phyloP scores from a whole-genome alignment of 306 rosid genomes.

The Cicer judaicum region DNA sequence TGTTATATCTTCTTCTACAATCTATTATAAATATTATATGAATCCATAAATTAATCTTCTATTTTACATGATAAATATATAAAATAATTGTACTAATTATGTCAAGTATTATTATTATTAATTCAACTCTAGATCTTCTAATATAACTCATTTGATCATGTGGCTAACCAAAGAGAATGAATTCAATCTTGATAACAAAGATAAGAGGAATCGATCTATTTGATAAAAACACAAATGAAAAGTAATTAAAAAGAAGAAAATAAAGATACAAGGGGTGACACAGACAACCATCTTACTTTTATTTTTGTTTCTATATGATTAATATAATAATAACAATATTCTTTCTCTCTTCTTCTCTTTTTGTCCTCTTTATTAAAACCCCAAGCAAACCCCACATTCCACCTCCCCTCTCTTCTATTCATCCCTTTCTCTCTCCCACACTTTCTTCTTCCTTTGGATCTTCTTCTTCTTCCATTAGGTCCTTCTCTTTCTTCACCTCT shows the following conservation, averaged over 20 bases:
- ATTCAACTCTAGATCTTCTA: no score
- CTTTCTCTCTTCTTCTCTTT: slow-evolving; percentile 50
- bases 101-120: no score
- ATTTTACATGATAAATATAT: no score
- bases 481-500: slow-evolving; percentile 30
- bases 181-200: slow-evolving; percentile 59
- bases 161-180: no score
- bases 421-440: slow-evolving; percentile 40
- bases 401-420: slow-evolving; percentile 24
- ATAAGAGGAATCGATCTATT: slow-evolving; percentile 53
- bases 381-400: slow-evolving; percentile 65
- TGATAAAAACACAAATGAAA: slow-evolving; percentile 60
- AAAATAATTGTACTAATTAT: no score
- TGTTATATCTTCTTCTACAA: no score
- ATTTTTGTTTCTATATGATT: not conserved
- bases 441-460: slow-evolving; percentile 49
- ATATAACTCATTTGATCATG: no score
- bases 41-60: not conserved
- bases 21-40: no score
- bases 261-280: slow-evolving; percentile 43
- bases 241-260: slow-evolving; percentile 45
- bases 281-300: slow-evolving; percentile 1
- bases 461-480: slow-evolving; percentile 66
- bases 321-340: not conserved
- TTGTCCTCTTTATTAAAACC: slow-evolving; percentile 81